Conservation (phyloP, 2,329 filamentous ascomycete species). For the Aspergillus costaricaensis region DNA sequence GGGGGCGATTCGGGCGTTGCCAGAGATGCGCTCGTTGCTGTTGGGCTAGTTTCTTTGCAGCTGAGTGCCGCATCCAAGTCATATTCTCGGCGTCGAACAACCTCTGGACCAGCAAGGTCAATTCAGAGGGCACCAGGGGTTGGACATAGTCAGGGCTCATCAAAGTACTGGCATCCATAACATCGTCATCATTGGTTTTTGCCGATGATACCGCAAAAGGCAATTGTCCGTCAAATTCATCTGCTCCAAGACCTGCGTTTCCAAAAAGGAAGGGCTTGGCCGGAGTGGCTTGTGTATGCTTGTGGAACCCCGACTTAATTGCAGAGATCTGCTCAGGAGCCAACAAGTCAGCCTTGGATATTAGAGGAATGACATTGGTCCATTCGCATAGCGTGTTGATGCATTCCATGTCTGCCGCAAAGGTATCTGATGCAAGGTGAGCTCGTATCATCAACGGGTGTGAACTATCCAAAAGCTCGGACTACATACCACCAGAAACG, state of each 20-base stretch:
- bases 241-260: constrained; percentile 31
- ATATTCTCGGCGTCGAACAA: constrained; percentile 78
- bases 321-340: constrained; percentile 57
- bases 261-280: constrained; percentile 70
- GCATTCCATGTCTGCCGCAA: constrained; percentile 68
- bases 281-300: constrained; percentile 45
- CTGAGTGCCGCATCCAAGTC: constrained; percentile 77
- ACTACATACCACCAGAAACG: constrained; percentile 66
- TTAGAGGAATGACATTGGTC: constrained; percentile 82
- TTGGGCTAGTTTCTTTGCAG: constrained; percentile 76
- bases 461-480: neutral
- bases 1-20: constrained; percentile 2
- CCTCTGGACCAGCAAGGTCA: constrained; percentile 67
- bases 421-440: constrained; percentile 50
- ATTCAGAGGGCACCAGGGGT: constrained; percentile 75
- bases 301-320: constrained; percentile 57
- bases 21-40: constrained; percentile 58
- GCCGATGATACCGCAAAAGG: constrained; percentile 79
- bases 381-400: constrained; percentile 69
- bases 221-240: constrained; percentile 37
- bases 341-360: constrained; percentile 75
- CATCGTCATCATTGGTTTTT: constrained; percentile 70
- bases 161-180: constrained; percentile 87
- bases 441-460: constrained; percentile 11
- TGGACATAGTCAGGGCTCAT: constrained; percentile 91